Conservation (phyloP, 768 basidiomycete species). For the Neoboletus brunneissimus region DNA sequence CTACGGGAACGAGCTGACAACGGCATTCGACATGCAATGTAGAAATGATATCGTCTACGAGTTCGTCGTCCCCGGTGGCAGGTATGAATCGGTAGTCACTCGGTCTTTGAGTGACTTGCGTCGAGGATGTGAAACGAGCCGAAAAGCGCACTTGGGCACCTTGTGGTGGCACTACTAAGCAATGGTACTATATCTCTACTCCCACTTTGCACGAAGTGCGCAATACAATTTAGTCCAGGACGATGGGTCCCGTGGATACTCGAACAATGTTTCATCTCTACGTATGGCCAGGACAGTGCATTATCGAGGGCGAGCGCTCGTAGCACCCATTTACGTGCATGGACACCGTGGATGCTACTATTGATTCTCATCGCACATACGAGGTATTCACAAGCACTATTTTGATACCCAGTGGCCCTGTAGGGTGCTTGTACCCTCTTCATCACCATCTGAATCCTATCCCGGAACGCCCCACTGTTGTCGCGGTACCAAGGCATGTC, state of each 20-base stretch:
- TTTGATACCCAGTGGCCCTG: background rate
- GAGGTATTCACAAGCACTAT: background rate
- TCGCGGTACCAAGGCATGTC: constrained; percentile 1
- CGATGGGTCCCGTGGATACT: background rate
- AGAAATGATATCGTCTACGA: background rate
- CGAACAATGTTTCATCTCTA: background rate
- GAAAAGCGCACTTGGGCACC: background rate
- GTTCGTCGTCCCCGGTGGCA: background rate
- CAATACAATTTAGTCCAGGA: background rate
- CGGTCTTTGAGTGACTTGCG: background rate
- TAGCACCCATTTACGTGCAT: background rate
- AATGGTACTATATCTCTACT: too few relatives aligned
- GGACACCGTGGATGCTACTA: too few relatives aligned
- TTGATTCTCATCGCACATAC: background rate
- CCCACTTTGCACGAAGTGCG: background rate
- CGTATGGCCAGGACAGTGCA: background rate
- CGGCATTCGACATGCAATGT: constrained; percentile 18
- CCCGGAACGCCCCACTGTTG: background rate
- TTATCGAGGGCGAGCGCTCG: background rate
- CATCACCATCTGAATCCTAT: background rate
- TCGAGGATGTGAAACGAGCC: background rate
- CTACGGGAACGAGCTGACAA: constrained; percentile 20
- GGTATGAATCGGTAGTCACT: background rate
- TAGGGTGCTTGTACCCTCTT: background rate
- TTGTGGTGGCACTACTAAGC: too few relatives aligned